Evolutionary conservation across 441 rosid species (phyloP).

Genomic region (Gossypium laxum): DNA sequence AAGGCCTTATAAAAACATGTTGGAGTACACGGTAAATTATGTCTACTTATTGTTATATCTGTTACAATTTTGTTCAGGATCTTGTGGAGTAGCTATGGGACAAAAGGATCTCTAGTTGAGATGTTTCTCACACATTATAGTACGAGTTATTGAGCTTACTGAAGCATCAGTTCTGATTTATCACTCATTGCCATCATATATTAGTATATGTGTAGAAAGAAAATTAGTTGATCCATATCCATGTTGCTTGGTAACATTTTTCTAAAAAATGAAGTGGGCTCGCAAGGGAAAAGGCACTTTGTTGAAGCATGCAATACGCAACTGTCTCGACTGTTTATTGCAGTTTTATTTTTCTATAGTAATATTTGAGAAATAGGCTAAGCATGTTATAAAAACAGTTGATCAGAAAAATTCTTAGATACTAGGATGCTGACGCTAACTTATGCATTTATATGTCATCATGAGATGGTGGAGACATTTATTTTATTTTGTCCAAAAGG

Average conservation of each 20-base stretch:
- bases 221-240: neutral
- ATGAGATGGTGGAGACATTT: neutral
- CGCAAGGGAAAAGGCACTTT: neutral
- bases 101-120: constrained; percentile 4
- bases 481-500: neutral
- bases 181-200: neutral
- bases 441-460: neutral
- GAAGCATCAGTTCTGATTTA: neutral
- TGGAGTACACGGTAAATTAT: constrained; percentile 74
- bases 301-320: neutral
- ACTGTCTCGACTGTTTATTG: neutral
- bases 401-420: neutral
- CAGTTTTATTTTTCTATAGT: neutral
- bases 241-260: neutral
- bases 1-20: constrained; percentile 94
- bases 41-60: neutral
- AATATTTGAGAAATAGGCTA: neutral
- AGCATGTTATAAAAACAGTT: neutral
- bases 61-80: constrained; percentile 6
- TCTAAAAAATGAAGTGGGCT: neutral
- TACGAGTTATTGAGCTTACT: neutral
- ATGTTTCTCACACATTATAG: neutral
- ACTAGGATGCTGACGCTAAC: constrained; percentile 1
- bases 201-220: neutral
- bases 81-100: neutral